phyloP scores from a whole-genome alignment of 2,329 filamentous ascomycete genomes.

The Pseudodiploospora longispora region DNA sequence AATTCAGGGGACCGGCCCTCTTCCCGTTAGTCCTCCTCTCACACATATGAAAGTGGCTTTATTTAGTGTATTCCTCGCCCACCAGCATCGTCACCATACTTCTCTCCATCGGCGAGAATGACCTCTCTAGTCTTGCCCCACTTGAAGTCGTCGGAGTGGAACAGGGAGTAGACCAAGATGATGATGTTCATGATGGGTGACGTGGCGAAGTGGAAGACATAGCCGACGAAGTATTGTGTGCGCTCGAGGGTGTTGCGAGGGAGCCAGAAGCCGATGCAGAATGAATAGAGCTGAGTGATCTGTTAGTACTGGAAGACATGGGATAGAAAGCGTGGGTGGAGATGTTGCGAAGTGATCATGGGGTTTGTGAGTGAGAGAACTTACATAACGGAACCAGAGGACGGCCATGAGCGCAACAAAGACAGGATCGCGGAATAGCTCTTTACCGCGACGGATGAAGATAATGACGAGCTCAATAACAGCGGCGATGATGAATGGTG shows the following conservation, averaged over 20 bases:
- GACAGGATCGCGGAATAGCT: conserved; percentile 26
- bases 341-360: too few species aligned
- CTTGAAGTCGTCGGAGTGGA: conserved; percentile 36
- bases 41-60: too few species aligned
- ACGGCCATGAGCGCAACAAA: conserved; percentile 30
- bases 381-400: conserved; percentile 31
- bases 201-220: conserved; percentile 26
- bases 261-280: conserved; percentile 35
- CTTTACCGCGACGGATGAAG: conserved; percentile 22
- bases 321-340: background rate
- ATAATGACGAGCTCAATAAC: conserved; percentile 28
- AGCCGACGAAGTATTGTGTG: conserved; percentile 30
- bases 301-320: background rate
- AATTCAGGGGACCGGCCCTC: too few species aligned
- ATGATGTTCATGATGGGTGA: conserved; percentile 36
- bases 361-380: conserved; percentile 11
- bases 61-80: conserved; percentile 16
- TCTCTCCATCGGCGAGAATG: conserved; percentile 18
- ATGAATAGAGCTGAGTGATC: conserved; percentile 26
- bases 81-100: conserved; percentile 16
- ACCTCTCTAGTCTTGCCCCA: conserved; percentile 39
- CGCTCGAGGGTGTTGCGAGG: conserved; percentile 30
- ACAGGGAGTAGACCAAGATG: conserved; percentile 32
- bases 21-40: too few species aligned
- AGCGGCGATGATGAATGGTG: conserved; percentile 35